Conservation (phyloP, 768 basidiomycete species). For the Leccinum arenicola region DNA sequence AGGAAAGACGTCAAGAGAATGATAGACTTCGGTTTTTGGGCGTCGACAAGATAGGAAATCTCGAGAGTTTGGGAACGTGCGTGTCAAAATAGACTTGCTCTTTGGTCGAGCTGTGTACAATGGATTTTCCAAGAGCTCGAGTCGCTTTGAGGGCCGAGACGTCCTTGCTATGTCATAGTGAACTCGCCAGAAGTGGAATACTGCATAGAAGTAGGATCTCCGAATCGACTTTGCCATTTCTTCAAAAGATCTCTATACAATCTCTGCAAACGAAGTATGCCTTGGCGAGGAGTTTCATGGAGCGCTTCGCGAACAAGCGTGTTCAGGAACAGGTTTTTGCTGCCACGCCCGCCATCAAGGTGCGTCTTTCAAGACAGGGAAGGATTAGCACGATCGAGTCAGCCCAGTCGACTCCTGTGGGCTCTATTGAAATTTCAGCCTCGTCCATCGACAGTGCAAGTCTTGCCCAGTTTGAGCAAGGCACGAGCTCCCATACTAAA, state of each 20-base stretch:
- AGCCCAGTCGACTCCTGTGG: constrained; percentile 63
- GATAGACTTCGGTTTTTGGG: constrained; percentile 62
- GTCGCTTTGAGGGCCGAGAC: constrained; percentile 74
- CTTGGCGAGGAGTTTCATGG: constrained; percentile 62
- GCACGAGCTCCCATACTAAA: no score
- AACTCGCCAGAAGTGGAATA: constrained; percentile 64
- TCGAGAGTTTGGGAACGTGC: constrained; percentile 62
- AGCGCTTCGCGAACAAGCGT: no score
- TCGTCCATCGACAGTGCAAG: constrained; percentile 65
- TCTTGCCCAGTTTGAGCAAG: constrained; percentile 50
- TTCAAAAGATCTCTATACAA: constrained; percentile 62
- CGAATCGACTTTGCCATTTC: constrained; percentile 45
- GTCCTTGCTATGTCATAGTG: constrained; percentile 76
- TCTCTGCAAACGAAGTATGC: constrained; percentile 53
- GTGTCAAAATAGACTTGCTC: constrained; percentile 81
- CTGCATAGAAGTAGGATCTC: constrained; percentile 44
- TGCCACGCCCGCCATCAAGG: constrained; percentile 55
- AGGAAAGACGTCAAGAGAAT: constrained; percentile 76
- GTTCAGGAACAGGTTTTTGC: no score
- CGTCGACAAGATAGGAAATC: constrained; percentile 88
- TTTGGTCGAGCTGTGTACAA: constrained; percentile 65
- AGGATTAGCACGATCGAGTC: no score
- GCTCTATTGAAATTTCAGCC: constrained; percentile 79
- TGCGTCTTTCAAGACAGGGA: constrained; percentile 35
- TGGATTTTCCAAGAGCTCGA: constrained; percentile 57